These are phyloP conservation scores for Emmonsiellopsis sp. DNA, from an alignment of 2,329 filamentous ascomycete species.

Conservation along the genomic window DNA sequence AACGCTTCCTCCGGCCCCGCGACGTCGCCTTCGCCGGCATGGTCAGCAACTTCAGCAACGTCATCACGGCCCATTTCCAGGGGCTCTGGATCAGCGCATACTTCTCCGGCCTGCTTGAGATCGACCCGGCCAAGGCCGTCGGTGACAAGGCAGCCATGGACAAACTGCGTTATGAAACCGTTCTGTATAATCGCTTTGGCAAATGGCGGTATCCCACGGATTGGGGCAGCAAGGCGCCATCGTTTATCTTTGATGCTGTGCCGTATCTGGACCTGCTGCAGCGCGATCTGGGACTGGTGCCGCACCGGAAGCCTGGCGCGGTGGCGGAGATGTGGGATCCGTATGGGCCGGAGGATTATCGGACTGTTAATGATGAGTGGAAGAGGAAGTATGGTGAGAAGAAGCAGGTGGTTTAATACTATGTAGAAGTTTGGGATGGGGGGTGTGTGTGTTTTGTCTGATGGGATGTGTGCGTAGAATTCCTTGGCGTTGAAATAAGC, in stretches of 20 bases:
- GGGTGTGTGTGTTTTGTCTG: no score
- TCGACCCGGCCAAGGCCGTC: slow-evolving; percentile 6
- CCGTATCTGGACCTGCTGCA: slow-evolving; percentile 65
- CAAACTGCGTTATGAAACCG: slow-evolving; percentile 44
- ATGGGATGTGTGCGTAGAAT: no score
- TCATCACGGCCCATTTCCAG: slow-evolving; percentile 32
- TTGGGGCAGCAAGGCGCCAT: slow-evolving; percentile 41
- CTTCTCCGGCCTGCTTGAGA: slow-evolving; percentile 44
- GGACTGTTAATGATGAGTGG: slow-evolving; percentile 34
- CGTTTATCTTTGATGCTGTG: slow-evolving; percentile 67
- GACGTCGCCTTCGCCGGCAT: slow-evolving; percentile 44
- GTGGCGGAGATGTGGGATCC: slow-evolving; percentile 28
- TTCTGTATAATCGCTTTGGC: slow-evolving; percentile 59
- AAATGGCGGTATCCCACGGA: slow-evolving; percentile 55
- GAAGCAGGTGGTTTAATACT: background rate
- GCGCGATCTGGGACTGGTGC: slow-evolving; percentile 54
- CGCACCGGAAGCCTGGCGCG: slow-evolving; percentile 25
- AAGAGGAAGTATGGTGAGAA: slow-evolving; percentile 3
- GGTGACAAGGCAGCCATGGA: slow-evolving; percentile 18
- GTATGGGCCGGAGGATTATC: slow-evolving; percentile 34
- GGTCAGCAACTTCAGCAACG: slow-evolving; percentile 29
- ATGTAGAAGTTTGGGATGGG: background rate
- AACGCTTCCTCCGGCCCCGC: slow-evolving; percentile 26
- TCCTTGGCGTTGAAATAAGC: no score
- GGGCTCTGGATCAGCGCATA: slow-evolving; percentile 59